Base-by-base conservation (phyloP, 345 rosid genomes). In the Melaleuca quinquenervia region DNA sequence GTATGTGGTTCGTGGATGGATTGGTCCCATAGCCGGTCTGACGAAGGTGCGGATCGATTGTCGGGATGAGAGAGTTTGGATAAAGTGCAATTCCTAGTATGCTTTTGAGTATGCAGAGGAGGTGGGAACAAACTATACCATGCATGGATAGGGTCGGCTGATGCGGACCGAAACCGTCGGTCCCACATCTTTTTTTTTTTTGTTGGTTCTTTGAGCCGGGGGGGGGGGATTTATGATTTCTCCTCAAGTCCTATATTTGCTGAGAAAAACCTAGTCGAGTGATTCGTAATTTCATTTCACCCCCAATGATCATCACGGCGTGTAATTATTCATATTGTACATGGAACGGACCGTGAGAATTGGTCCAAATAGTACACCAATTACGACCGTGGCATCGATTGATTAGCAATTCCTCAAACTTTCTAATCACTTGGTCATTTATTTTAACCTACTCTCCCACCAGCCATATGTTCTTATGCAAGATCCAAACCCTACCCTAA, bases 21-120 rank as follows among this genome's bases (percentile, higher is more conserved):
- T 7, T 9, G 11, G 7, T 36, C 24, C 0, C 26, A 1, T 32
- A 32, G 6, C 0, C 0, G 3, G 32, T 70, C 21, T 12, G 18
- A 70, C 6, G 22, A 70, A 11, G 21, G 6, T 7, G n/a, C 0
- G 0, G 3, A 29, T 15, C 15, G 44, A 15, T 62, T 1, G 0
- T 16, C 0, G 27, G 9, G 44, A 6, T 21, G 1, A 0, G 48
- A 36, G 8, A 36, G 14, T 48, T 70, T 1, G 14, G 0, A 36
- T 36, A 36, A 36, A 7, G 14, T 70, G 22, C 12, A 36, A 36
- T 0, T 70, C 7, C 3, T 70, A 20, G 7, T 13, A 70, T 36
- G 1, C 48, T 70, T 70, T 13, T 9, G 36, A 32, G 12, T 16
- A 8, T 24, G 0, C 1, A 12, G 48, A 21, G 48, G 11, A 70